Evolutionary conservation across 306 rosid genomes (phyloP).

Genomic region (Rosa persica): DNA sequence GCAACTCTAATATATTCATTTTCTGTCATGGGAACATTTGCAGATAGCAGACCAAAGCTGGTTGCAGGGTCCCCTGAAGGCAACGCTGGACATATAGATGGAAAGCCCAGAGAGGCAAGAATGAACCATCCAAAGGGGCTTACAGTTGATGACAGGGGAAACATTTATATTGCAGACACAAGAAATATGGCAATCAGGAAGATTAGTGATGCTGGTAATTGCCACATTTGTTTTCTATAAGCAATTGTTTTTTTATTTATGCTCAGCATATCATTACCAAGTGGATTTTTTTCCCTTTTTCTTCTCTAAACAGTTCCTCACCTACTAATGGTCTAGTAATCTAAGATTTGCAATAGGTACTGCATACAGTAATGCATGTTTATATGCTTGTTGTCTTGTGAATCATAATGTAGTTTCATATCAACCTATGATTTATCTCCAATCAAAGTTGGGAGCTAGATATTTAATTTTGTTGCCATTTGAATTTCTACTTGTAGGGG

Average conservation of each 20-base stretch:
- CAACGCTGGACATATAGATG: slow-evolving; percentile 82
- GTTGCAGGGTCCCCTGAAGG: slow-evolving; percentile 89
- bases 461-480: slow-evolving; percentile 16
- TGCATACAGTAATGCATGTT: neutral
- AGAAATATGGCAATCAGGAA: slow-evolving; percentile 88
- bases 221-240: neutral
- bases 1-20: slow-evolving; percentile 3
- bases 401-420: neutral
- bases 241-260: neutral
- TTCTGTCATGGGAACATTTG: slow-evolving; percentile 33
- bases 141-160: slow-evolving; percentile 89
- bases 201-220: slow-evolving; percentile 78
- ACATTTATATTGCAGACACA: slow-evolving; percentile 86
- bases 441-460: neutral
- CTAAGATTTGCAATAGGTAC: neutral
- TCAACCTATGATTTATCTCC: neutral
- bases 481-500: slow-evolving; percentile 51
- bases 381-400: neutral
- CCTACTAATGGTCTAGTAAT: neutral
- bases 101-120: slow-evolving; percentile 76
- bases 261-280: slow-evolving; percentile 3
- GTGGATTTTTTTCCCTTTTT: neutral
- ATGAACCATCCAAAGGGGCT: slow-evolving; percentile 90
- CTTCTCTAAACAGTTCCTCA: neutral
- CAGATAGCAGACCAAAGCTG: slow-evolving; percentile 86